Evolutionary conservation across 2,329 filamentous ascomycete genomes (phyloP).

Genomic region (Clonostachys rhizophaga): DNA sequence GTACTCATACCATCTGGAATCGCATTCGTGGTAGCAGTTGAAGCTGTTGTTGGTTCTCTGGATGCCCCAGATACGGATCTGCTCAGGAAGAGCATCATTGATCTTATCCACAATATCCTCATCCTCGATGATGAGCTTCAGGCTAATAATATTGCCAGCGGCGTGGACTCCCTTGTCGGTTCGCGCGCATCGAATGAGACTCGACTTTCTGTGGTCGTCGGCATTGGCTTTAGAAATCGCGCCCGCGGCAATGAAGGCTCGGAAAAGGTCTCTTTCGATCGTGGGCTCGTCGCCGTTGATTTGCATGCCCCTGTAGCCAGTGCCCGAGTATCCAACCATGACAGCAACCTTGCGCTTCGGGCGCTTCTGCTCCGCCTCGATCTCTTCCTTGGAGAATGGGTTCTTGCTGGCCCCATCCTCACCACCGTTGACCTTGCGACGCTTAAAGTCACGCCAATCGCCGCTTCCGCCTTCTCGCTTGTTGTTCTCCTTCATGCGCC

Average conservation of each 20-base stretch:
- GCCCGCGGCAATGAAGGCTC: slow-evolving; percentile 83
- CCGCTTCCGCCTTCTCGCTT: slow-evolving; percentile 2
- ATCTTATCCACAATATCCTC: slow-evolving; percentile 84
- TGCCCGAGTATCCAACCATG: slow-evolving; percentile 91
- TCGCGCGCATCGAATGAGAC: slow-evolving; percentile 85
- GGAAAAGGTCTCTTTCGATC: slow-evolving; percentile 93
- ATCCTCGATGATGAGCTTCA: slow-evolving; percentile 96
- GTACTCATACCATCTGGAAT: slow-evolving; percentile 97
- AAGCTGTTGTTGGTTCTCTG: slow-evolving; percentile 86
- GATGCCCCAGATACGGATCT: slow-evolving; percentile 95
- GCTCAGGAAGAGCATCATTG: slow-evolving; percentile 76
- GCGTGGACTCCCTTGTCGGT: slow-evolving; percentile 98
- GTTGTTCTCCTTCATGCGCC: slow-evolving; percentile 18
- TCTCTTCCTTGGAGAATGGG: slow-evolving; percentile 63
- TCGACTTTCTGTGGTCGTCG: slow-evolving; percentile 93
- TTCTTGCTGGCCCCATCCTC: neutral
- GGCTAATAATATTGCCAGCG: slow-evolving; percentile 87
- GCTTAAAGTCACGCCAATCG: slow-evolving; percentile 34
- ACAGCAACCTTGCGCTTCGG: slow-evolving; percentile 97
- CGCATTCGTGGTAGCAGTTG: slow-evolving; percentile 91
- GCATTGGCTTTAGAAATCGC: slow-evolving; percentile 97
- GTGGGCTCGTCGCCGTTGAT: slow-evolving; percentile 80
- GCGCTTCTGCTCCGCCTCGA: slow-evolving; percentile 77
- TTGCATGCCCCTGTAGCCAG: slow-evolving; percentile 97
- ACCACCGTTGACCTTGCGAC: slow-evolving; percentile 26